Conservation (phyloP, 75 land plant genomes). For the Sequoiadendron giganteum region DNA sequence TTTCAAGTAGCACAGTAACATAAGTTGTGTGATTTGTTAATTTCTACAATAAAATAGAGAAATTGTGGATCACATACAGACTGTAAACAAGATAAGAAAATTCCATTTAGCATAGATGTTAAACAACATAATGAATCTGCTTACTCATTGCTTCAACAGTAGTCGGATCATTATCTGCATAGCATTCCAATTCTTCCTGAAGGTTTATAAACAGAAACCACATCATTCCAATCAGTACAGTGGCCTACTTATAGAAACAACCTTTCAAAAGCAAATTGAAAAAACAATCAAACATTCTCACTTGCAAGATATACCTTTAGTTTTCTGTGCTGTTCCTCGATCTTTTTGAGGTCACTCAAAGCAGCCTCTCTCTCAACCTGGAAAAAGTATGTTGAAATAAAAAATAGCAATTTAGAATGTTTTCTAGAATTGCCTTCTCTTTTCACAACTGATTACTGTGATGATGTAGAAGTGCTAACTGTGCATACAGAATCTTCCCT, state of each 20-base stretch:
- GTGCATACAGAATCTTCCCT: constrained; percentile 84
- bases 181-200: constrained; percentile 73
- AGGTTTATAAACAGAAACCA: background rate
- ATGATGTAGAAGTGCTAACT: background rate
- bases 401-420: constrained; percentile 4
- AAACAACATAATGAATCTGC: constrained; percentile 13
- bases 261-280: constrained; percentile 2
- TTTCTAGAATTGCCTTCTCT: background rate
- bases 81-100: background rate
- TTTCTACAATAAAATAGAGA: no score
- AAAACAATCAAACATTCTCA: background rate
- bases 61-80: no score
- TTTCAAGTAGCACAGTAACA: no score
- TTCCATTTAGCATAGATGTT: background rate
- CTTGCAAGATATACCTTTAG: constrained; percentile 43
- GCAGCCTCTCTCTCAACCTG: constrained; percentile 85
- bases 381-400: background rate
- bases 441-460: background rate
- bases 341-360: constrained; percentile 45
- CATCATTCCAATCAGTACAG: background rate
- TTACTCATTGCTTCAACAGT: constrained; percentile 88
- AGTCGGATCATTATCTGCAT: constrained; percentile 96
- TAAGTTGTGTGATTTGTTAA: no score
- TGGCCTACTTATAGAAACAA: background rate
- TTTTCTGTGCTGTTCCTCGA: constrained; percentile 54